Evolutionary conservation across 306 rosid species (phyloP).

Genomic region (Castanea crenata): DNA sequence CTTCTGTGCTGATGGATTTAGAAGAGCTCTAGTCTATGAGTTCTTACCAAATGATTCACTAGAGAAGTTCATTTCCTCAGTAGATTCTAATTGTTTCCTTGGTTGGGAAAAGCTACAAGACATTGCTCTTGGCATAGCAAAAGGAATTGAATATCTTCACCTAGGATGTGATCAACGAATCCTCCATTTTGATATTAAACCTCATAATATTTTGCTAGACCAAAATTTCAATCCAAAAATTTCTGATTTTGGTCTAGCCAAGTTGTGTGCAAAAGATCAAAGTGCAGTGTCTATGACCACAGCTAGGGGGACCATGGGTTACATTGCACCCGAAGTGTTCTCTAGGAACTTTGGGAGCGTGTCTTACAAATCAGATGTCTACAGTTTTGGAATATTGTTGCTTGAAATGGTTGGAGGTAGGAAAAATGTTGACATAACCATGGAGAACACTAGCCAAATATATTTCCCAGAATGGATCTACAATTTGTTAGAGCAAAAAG

Average conservation of each 20-base stretch:
- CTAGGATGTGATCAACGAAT: slow-evolving; percentile 34
- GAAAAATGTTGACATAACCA: neutral
- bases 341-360: slow-evolving; percentile 4
- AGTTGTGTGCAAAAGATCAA: neutral
- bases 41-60: slow-evolving; percentile 4
- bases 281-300: slow-evolving; percentile 2
- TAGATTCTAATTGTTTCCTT: slow-evolving; percentile 15
- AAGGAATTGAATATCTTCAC: slow-evolving; percentile 31
- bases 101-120: slow-evolving; percentile 32
- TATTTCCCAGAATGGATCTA: neutral
- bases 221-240: slow-evolving; percentile 7
- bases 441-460: slow-evolving; percentile 2
- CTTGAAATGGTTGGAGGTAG: slow-evolving; percentile 17
- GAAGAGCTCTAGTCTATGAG: slow-evolving; percentile 28
- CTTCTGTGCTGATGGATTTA: slow-evolving; percentile 23
- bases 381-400: slow-evolving; percentile 16
- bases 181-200: slow-evolving; percentile 18
- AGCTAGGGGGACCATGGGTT: slow-evolving; percentile 8
- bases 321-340: neutral
- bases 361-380: slow-evolving; percentile 11
- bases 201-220: slow-evolving; percentile 14
- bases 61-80: slow-evolving; percentile 26
- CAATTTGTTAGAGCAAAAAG: too few relatives aligned
- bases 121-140: slow-evolving; percentile 35
- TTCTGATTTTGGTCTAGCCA: slow-evolving; percentile 8